Conservation (phyloP, 805 yeast genomes). For the Vanderwaltozyma yarrowii region DNA sequence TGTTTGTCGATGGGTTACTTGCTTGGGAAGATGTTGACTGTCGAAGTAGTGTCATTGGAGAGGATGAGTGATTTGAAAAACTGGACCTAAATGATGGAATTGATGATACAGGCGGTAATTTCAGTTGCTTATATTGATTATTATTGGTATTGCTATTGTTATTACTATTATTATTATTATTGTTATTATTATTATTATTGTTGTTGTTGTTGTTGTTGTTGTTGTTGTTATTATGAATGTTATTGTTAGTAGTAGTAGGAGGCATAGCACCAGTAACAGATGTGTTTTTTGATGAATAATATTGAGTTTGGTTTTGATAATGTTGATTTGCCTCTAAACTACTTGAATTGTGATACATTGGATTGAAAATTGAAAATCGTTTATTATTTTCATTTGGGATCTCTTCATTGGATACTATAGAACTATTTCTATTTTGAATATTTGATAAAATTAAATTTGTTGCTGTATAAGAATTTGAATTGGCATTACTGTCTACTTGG, state of each 20-base stretch:
- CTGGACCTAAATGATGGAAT: not conserved
- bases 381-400: not conserved
- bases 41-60: not conserved
- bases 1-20: too few relatives aligned
- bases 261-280: not conserved
- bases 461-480: not conserved
- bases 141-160: not conserved
- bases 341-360: not conserved
- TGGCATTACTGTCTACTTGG: too few relatives aligned
- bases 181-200: not conserved
- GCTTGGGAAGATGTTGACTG: not conserved
- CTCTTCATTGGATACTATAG: constrained; percentile 1
- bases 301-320: not conserved
- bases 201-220: not conserved
- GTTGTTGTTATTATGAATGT: not conserved
- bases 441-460: not conserved
- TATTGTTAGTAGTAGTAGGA: not conserved
- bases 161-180: too few relatives aligned
- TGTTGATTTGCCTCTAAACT: not conserved
- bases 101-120: constrained; percentile 24
- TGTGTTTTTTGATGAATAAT: not conserved
- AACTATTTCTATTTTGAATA: constrained; percentile 1
- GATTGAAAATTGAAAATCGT: not conserved
- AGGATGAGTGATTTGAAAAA: not conserved
- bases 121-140: constrained; percentile 1